Conservation (phyloP, 371 early-diverging fungal genomes). For the Zychaea mexicana region DNA sequence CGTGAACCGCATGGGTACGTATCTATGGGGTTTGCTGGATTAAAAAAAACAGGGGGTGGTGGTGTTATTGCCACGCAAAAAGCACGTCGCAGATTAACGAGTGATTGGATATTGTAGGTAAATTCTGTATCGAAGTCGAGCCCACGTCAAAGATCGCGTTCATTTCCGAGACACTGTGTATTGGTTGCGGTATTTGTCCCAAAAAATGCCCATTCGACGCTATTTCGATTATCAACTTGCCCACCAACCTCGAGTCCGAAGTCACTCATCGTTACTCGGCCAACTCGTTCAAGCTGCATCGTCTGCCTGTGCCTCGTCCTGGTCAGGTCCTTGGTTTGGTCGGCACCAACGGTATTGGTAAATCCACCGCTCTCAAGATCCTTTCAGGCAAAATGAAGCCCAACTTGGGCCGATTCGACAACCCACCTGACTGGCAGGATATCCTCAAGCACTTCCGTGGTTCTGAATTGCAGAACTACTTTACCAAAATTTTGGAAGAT, state of each 20-base stretch:
- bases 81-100: too few relatives aligned
- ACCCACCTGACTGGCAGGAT: conserved; percentile 97
- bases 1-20: conserved; percentile 80
- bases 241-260: conserved; percentile 96
- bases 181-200: conserved; percentile 99
- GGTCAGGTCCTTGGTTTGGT: conserved; percentile 99
- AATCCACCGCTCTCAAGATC: conserved; percentile 97
- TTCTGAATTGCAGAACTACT: conserved; percentile 99
- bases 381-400: conserved; percentile 98
- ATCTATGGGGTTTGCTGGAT: neutral
- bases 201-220: conserved; percentile 99
- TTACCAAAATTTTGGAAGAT: conserved; percentile 98
- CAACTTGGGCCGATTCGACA: conserved; percentile 91
- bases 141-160: conserved; percentile 84
- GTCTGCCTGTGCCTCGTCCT: conserved; percentile 97
- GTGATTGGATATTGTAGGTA: conserved; percentile 65
- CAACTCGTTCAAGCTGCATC: conserved; percentile 99
- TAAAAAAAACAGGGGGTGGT: neutral
- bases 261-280: conserved; percentile 98
- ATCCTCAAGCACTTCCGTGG: conserved; percentile 98
- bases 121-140: conserved; percentile 95
- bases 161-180: conserved; percentile 98
- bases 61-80: too few relatives aligned
- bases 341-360: conserved; percentile 99
- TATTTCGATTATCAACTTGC: conserved; percentile 98